Percentiles rank a stretch among this genome's conserved stretches.
These are phyloP conservation scores for Kwoniella sp. DNA, from an alignment of 768 basidiomycete genomes.

Conservation along the genomic window DNA sequence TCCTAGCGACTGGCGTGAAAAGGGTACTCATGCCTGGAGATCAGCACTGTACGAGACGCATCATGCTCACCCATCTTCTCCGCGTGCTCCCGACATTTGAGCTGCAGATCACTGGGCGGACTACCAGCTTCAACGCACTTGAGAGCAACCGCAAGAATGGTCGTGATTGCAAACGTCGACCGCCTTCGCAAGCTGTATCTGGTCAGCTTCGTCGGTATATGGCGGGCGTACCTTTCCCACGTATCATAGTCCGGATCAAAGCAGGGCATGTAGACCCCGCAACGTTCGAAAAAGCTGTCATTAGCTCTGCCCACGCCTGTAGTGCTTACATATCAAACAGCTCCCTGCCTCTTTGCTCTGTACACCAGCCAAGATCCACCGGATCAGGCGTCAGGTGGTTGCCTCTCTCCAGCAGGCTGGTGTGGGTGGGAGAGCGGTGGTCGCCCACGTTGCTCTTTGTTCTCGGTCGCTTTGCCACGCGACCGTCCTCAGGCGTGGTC, in stretches of 20 bases:
- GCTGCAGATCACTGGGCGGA: slow-evolving; percentile 26
- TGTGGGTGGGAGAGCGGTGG: slow-evolving; percentile 5
- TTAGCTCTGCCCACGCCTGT: not conserved
- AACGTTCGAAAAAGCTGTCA: slow-evolving; percentile 34
- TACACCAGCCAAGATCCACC: slow-evolving; percentile 31
- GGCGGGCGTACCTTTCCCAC: slow-evolving; percentile 26
- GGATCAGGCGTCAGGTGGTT: slow-evolving; percentile 25
- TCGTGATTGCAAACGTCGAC: slow-evolving; percentile 37
- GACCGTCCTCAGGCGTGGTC: not conserved
- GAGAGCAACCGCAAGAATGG: slow-evolving; percentile 24
- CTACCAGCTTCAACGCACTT: slow-evolving; percentile 33
- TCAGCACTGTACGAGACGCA: not conserved
- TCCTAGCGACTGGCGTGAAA: slow-evolving; percentile 36
- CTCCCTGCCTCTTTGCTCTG: slow-evolving; percentile 24
- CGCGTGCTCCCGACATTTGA: slow-evolving; percentile 29
- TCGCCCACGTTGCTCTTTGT: not conserved
- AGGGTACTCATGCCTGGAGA: slow-evolving; percentile 31
- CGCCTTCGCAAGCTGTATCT: slow-evolving; percentile 28
- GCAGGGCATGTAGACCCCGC: slow-evolving; percentile 34
- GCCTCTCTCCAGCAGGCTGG: slow-evolving; percentile 12
- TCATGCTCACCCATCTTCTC: slow-evolving; percentile 33
- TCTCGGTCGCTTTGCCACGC: not conserved
- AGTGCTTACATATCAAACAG: slow-evolving; percentile 34
- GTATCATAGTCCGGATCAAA: slow-evolving; percentile 41
- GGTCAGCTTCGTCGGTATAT: not conserved